Conservation (phyloP, 441 rosid species). For the Adansonia grandidieri region DNA sequence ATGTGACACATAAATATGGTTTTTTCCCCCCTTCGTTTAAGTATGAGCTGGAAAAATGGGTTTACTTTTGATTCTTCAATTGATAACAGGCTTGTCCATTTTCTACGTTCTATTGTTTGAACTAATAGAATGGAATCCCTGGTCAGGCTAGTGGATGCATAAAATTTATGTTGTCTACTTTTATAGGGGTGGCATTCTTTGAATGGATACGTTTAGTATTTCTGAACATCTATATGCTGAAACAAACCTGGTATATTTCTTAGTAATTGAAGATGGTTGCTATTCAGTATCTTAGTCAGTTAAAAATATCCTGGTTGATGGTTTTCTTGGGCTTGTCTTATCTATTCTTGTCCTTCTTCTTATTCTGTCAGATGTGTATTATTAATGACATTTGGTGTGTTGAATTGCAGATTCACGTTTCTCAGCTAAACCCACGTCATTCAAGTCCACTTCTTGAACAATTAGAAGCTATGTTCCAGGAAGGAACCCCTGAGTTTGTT, state of each 20-base stretch:
- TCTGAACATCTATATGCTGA: too few species aligned
- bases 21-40: neutral
- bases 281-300: neutral
- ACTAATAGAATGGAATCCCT: neutral
- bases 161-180: constrained; percentile 11
- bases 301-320: neutral
- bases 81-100: neutral
- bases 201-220: too few species aligned
- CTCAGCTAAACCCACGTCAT: constrained; percentile 44
- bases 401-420: constrained; percentile 46
- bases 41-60: neutral
- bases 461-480: constrained; percentile 70
- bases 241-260: neutral
- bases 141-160: neutral
- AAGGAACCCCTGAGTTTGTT: constrained; percentile 71
- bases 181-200: too few species aligned
- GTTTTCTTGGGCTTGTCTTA: neutral
- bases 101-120: neutral
- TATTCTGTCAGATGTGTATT: neutral
- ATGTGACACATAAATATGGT: neutral
- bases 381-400: neutral
- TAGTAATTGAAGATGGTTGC: neutral
- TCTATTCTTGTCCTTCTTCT: constrained; percentile 18
- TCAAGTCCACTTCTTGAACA: constrained; percentile 45
- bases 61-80: neutral